Conservation (phyloP, 129 eudicot genomes). For the Ambrosia trifida region DNA sequence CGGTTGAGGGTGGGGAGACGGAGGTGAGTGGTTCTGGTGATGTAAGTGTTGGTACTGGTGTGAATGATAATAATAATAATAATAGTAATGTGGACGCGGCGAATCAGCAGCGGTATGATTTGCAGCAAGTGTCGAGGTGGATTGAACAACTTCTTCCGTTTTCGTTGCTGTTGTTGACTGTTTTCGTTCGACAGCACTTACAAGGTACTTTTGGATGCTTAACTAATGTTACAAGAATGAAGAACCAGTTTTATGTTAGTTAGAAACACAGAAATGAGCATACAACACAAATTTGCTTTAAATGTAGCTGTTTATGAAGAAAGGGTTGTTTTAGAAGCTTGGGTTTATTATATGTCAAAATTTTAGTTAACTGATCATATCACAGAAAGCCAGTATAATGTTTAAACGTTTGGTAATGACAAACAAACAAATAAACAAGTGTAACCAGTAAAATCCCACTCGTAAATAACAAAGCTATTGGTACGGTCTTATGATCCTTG, state of each 20-base stretch:
- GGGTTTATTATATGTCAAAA: not conserved
- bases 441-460: no score
- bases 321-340: not conserved
- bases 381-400: not conserved
- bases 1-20: conserved; percentile 29
- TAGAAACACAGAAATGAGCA: no score
- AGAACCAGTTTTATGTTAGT: no score
- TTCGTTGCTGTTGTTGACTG: conserved; percentile 55
- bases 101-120: conserved; percentile 56
- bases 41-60: conserved; percentile 24
- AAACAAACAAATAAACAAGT: no score
- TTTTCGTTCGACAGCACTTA: conserved; percentile 73
- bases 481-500: no score
- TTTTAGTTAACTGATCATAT: not conserved
- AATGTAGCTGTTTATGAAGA: not conserved
- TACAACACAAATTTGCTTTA: not conserved
- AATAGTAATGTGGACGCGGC: conserved; percentile 33
- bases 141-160: conserved; percentile 37
- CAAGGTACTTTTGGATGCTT: conserved; percentile 59
- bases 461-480: no score
- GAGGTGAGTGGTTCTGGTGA: conserved; percentile 31
- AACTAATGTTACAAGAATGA: no score
- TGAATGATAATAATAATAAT: not conserved
- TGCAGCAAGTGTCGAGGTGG: conserved; percentile 62
- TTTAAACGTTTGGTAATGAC: not conserved